Evolutionary conservation across 495 filamentous ascomycete genomes (phyloP), one percentile per base, ranked within the genome.

Genomic region (Lasiosphaeria hispida): DNA sequence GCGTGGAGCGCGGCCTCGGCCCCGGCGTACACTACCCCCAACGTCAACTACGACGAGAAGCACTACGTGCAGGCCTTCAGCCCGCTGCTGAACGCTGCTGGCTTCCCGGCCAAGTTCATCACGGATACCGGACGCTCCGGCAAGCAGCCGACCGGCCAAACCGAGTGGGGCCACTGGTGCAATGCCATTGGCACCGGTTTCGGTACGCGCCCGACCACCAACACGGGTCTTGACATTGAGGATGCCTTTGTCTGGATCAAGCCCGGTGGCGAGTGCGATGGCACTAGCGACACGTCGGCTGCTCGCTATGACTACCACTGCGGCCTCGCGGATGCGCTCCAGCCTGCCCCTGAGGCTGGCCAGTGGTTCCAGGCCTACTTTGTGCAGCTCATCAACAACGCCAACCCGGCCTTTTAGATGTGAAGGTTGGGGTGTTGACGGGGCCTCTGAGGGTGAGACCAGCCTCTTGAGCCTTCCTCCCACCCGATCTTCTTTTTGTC

Each of bases 161-260:
- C 39, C 17, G 78, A 74, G 54, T 82, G 88, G 87, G 89, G 88
- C 65, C 82, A 92, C 78, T 94, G 90, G 90, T 92, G 90, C 81
- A 94, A 94, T 64, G 83, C 85, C 63, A 82, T 80, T 53, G 84
- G 81, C 61, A 84, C 88, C 40, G 88, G 88, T 34, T 91, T 92
- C 69, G 88, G 89, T 72, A 77, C 80, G 43, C 85, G 86, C 51
- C 86, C 86, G 0, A 87, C 83, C 10, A 77, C 82, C 42, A 70
- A 82, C 63, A 89, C 88, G 3, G 85, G 84, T 50, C 70, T 82
- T 62, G 63, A 74, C 8, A 73, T 87, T n/a, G 74, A 78, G 39
- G 88, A 92, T 70, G 86, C 88, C 49, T 90, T 92, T 73, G 87
- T 91, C 72, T 92, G 88, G 89, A 74, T 89, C 63, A 92, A 92